Base-by-base conservation (phyloP, 2,329 filamentous ascomycete species). In the Daldinia eschscholtzii region DNA sequence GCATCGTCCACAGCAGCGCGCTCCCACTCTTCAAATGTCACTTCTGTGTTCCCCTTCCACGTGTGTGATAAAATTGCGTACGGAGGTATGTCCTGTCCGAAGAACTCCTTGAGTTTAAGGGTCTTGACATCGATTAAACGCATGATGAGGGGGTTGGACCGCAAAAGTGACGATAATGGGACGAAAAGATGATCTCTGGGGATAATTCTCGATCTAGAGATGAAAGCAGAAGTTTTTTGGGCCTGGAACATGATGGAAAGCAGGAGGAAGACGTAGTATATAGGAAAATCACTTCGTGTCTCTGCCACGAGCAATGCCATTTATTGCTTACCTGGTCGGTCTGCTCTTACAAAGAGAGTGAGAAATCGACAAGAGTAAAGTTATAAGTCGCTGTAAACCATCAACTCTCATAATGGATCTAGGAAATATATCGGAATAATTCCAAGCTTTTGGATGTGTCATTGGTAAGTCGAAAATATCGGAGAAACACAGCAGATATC, bases 61-160 rank as follows among this genome's bases (percentile, higher is more conserved):
- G 77, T 79, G 60, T 82, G 81, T 0, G 80, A 82, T 13, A 83
- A 77, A 46, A 82, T 82, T 7, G 80, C 80, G 55, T 82, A 83
- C 2, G 57, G 70, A 0, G 79, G 79, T 2, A 73, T 75, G 15
- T 70, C 55, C 4, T 67, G 23, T 3, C 73, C 72, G 62, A 75
- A 70, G 61, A 80, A 78, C 55, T 79, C 77, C 39, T 76, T 67
- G 26, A 82, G 70, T 59, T 79, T 65, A 44, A 76, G 72, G 20
- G 77, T 82, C 6, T 74, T 70, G 13, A 78, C 74, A 63, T 82
- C 75, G 53, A 82, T 77, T 26, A 82, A 77, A 42, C 79, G 77
- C 80, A 82, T 82, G 18, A 44, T 70, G n/a, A 62, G 46, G 1
- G 13, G 28, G 4, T 60, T 12, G 23, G 37, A 30, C 18, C 28